Percentiles rank a stretch among this genome's conserved stretches.
These are phyloP conservation scores for Monilinia fructicola DNA, from an alignment of 2,329 filamentous ascomycete genomes.

Conservation along the genomic window DNA sequence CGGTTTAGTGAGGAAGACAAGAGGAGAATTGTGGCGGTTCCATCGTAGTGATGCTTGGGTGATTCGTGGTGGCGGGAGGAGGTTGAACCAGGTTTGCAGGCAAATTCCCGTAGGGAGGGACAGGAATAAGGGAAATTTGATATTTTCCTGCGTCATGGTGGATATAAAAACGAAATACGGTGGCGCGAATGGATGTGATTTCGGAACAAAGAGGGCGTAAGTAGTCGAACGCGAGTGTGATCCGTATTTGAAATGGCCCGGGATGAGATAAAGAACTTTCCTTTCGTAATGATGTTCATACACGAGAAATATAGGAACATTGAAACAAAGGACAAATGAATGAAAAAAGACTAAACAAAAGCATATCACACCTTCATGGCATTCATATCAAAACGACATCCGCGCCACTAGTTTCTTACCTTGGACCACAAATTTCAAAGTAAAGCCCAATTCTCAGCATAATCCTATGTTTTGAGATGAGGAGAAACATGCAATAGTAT, in stretches of 20 bases:
- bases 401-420: too few species aligned
- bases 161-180: not conserved
- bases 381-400: too few species aligned
- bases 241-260: too few species aligned
- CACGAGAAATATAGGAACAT: too few species aligned
- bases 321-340: not conserved
- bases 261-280: not conserved
- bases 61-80: conserved; percentile 9
- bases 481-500: too few species aligned
- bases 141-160: not conserved
- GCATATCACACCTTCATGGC: not conserved
- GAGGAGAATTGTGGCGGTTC: not conserved
- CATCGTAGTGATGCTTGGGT: not conserved
- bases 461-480: too few species aligned
- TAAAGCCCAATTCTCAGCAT: too few species aligned
- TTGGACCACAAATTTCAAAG: too few species aligned
- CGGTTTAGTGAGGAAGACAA: not conserved
- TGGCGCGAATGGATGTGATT: not conserved
- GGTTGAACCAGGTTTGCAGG: conserved; percentile 3
- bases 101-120: not conserved
- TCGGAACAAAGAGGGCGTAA: not conserved
- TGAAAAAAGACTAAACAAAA: not conserved
- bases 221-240: not conserved
- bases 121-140: not conserved
- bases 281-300: not conserved